Evolutionary conservation across 129 eudicot species (phyloP), one percentile per base, ranked within the genome.

Genomic region (Scalesia atractyloides): DNA sequence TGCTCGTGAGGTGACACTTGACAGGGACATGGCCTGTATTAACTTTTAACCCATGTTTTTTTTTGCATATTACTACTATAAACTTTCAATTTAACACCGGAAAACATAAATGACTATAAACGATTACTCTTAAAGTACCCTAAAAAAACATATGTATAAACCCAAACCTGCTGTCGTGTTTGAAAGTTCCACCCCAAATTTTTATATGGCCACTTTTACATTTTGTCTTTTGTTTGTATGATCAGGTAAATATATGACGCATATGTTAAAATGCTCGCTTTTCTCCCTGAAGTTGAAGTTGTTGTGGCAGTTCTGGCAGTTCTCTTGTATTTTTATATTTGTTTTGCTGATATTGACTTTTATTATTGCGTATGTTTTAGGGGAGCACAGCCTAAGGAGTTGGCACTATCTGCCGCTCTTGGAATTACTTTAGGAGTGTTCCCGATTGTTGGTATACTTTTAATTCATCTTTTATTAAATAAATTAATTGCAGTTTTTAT

Each of bases 351-450:
- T 57, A 58, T 30, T 68, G 43, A 66, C 52, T 19, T 34, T 9
- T 41, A 36, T 49, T 5, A 39, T 43, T 69, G 39, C 66, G 37
- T 26, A 33, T 78, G 73, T 73, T 68, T 59, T 64, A 93, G 98
- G 87, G 98, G 98, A 75, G 84, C 97, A 44, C 97, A 89, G 80
- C 97, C 98, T 15, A 93, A 82, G 84, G 97, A 89, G 71, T 81
- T 93, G 83, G 95, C 98, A 11, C 84, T 93, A 74, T 93, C 98
- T 18, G 84, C 91, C 30, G 92, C 98, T 73, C 89, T 93, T 65
- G 98, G 98, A 19, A 52, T 79, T 74, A 93, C 97, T 2, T 75
- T 90, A 54, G 98, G 98, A 64, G 24, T 90, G 46, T 93, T 93
- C 71, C 98, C 98, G 8, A 87, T 93, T 59, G 87, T 90, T 79